Percentiles rank a stretch among this genome's conserved stretches.
These are phyloP conservation scores for Fusarium goolgardi DNA, from an alignment of 2,329 filamentous ascomycete species.

Conservation along the genomic window DNA sequence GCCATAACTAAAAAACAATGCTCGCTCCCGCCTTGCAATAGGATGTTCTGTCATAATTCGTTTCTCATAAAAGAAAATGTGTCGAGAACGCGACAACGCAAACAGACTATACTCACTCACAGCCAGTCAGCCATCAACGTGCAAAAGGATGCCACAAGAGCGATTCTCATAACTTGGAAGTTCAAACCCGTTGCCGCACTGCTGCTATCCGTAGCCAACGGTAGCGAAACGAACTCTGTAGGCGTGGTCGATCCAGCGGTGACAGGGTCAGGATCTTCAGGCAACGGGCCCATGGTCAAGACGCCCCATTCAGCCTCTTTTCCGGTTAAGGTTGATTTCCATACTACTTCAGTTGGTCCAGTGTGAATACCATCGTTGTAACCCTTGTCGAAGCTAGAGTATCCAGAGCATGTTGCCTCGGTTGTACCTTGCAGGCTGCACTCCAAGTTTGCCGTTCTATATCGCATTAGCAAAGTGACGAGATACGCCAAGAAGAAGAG, in stretches of 20 bases:
- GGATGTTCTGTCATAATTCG: conserved; percentile 11
- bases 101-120: conserved; percentile 10
- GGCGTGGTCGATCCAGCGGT: conserved; percentile 41
- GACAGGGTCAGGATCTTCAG: conserved; percentile 47
- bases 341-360: conserved; percentile 58
- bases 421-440: conserved; percentile 58
- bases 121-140: conserved; percentile 14
- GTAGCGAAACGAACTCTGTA: conserved; percentile 30
- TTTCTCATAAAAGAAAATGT: conserved; percentile 6
- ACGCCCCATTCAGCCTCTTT: conserved; percentile 58
- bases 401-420: conserved; percentile 61
- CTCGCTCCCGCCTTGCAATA: conserved; percentile 5
- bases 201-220: conserved; percentile 30
- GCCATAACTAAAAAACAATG: background rate
- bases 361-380: conserved; percentile 54
- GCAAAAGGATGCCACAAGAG: conserved; percentile 16
- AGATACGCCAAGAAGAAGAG: no score
- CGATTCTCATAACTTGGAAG: background rate
- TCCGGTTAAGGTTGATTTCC: conserved; percentile 59
- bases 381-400: conserved; percentile 57
- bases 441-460: conserved; percentile 58
- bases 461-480: conserved; percentile 9
- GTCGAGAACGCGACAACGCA: background rate
- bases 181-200: conserved; percentile 1
- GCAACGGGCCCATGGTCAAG: conserved; percentile 57